Conservation (phyloP, 2,329 filamentous ascomycete genomes). For the Tolypocladium ovalisporum region DNA sequence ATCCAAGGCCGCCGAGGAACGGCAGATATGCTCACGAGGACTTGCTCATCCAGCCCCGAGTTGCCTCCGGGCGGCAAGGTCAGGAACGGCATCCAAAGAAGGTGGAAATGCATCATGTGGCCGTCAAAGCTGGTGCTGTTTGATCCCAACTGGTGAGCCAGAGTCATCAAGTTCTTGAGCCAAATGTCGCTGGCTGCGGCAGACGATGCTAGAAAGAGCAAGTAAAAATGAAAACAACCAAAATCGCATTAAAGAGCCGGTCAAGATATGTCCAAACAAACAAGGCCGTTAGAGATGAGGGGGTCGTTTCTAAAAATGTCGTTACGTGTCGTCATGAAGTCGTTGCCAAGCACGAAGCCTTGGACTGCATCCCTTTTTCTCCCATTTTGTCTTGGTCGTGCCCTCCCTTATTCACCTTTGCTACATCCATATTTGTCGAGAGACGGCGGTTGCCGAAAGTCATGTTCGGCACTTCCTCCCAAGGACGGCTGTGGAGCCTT, state of each 20-base stretch:
- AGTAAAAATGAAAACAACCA: background rate
- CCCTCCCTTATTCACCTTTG: background rate
- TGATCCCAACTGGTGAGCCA: background rate
- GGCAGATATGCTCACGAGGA: background rate
- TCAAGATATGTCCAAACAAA: background rate
- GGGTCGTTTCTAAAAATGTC: conserved; percentile 8
- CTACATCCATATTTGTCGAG: conserved; percentile 4
- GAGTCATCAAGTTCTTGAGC: background rate
- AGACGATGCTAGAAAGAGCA: background rate
- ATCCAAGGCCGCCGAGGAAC: background rate
- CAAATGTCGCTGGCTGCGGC: background rate
- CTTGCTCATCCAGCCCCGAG: background rate
- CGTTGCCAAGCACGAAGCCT: conserved; percentile 10
- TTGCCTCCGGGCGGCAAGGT: background rate
- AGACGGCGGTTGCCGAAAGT: conserved; percentile 3
- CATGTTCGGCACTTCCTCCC: conserved; percentile 17
- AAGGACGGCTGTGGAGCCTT: conserved; percentile 26
- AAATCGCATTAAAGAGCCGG: background rate
- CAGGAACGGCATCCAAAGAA: background rate
- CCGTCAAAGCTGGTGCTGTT: conserved; percentile 3
- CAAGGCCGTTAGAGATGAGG: conserved; percentile 3
- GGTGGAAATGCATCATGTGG: background rate
- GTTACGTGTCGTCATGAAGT: conserved; percentile 15
- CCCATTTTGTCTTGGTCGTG: conserved; percentile 1
- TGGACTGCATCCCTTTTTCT: conserved; percentile 5